phyloP scores from a whole-genome alignment of 257 asterid species.

The Paraleonurus japonicus region DNA sequence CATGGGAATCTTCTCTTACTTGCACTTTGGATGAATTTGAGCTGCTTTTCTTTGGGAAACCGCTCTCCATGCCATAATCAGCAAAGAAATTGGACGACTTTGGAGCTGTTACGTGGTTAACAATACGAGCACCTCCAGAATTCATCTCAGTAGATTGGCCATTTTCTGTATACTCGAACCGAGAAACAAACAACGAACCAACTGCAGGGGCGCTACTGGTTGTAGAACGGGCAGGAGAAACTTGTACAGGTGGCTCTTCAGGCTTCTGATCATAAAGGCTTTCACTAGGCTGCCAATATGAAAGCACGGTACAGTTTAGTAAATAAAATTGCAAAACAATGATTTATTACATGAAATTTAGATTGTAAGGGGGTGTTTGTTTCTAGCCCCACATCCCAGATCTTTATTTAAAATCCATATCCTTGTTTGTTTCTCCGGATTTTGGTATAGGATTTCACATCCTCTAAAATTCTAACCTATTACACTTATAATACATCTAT shows the following conservation, averaged over 20 bases:
- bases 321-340: conserved; percentile 19
- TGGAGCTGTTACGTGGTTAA: conserved; percentile 78
- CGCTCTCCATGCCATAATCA: conserved; percentile 90
- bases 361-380: no score
- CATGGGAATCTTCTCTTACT: conserved; percentile 42
- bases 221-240: conserved; percentile 54
- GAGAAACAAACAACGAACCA: conserved; percentile 58
- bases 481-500: no score
- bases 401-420: no score
- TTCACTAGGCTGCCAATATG: conserved; percentile 72
- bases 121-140: conserved; percentile 60
- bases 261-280: conserved; percentile 97
- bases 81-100: conserved; percentile 79
- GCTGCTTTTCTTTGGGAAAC: conserved; percentile 72
- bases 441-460: no score
- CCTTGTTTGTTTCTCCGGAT: no score
- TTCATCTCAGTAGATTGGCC: conserved; percentile 65
- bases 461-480: no score
- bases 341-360: conserved; percentile 4
- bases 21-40: conserved; percentile 70
- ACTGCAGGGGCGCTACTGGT: conserved; percentile 41
- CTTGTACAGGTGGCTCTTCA: conserved; percentile 67
- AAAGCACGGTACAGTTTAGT: conserved; percentile 16
- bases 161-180: conserved; percentile 78
- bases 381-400: no score